Percentiles rank a stretch among this genome's conserved stretches.
Conservation (phyloP, 805 yeast species). For the Barnettozyma vustinii region DNA sequence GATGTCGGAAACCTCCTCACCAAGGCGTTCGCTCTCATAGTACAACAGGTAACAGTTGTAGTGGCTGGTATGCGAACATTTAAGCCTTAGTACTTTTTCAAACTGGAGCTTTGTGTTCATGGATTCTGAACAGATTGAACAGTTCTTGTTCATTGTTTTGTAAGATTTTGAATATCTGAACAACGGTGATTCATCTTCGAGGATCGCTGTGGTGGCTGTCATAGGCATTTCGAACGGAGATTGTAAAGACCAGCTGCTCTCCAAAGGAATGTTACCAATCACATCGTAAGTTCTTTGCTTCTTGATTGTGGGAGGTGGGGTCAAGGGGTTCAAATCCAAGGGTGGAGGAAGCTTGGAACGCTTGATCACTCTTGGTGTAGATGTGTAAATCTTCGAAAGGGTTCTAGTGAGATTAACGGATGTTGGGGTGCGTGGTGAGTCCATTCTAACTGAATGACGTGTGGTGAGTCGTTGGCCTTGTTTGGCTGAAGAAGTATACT, state of each 20-base stretch:
- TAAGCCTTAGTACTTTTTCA: conserved; percentile 36
- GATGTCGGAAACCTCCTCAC: conserved; percentile 3
- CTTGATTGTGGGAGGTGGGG: conserved; percentile 21
- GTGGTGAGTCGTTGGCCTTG: background rate
- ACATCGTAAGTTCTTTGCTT: background rate
- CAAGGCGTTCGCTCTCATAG: background rate
- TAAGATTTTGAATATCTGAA: conserved; percentile 8
- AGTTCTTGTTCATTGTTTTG: conserved; percentile 24
- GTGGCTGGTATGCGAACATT: conserved; percentile 42
- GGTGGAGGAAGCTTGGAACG: conserved; percentile 22
- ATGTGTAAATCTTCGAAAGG: conserved; percentile 1
- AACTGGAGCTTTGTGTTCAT: conserved; percentile 34
- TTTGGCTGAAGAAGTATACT: background rate
- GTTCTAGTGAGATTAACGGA: conserved; percentile 3
- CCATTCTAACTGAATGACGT: background rate
- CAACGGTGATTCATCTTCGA: conserved; percentile 7
- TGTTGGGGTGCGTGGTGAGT: conserved; percentile 6
- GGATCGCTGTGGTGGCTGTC: background rate
- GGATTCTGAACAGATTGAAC: conserved; percentile 42
- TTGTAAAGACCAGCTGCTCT: background rate
- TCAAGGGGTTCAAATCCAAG: conserved; percentile 14
- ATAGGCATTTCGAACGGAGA: background rate
- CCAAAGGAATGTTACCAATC: background rate
- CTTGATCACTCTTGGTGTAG: conserved; percentile 18
- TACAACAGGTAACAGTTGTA: conserved; percentile 35